Conservation (phyloP, 345 rosid genomes). For the Camelina neglecta region DNA sequence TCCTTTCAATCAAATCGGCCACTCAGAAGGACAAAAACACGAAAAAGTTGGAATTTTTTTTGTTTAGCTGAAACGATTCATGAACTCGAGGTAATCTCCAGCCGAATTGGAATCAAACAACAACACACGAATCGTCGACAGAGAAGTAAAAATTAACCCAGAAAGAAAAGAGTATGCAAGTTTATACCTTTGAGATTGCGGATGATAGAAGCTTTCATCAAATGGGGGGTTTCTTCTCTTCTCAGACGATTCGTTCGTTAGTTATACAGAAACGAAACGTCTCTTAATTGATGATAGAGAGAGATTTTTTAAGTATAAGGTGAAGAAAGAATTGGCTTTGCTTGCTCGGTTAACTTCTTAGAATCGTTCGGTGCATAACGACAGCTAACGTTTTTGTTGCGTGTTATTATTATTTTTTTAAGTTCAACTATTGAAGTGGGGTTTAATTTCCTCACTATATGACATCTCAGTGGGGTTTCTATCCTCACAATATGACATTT, state of each 20-base stretch:
- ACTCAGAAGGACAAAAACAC: neutral
- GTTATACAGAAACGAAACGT: slow-evolving; percentile 1
- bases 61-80: slow-evolving; percentile 1
- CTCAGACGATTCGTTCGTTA: too few species aligned
- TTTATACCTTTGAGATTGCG: slow-evolving; percentile 28
- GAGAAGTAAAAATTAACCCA: neutral
- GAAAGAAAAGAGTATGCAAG: neutral
- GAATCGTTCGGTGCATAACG: slow-evolving; percentile 22
- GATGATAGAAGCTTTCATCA: slow-evolving; percentile 37
- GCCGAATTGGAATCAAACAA: neutral
- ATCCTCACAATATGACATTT: too few species aligned
- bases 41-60: neutral
- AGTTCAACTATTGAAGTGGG: neutral
- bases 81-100: neutral
- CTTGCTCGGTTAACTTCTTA: slow-evolving; percentile 27
- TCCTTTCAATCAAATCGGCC: neutral
- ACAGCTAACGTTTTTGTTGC: slow-evolving; percentile 40
- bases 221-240: neutral
- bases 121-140: slow-evolving; percentile 15
- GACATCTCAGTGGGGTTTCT: too few species aligned
- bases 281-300: slow-evolving; percentile 3
- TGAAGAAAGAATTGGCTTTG: slow-evolving; percentile 17
- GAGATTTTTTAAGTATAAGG: neutral
- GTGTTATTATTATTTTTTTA: neutral
- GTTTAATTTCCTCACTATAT: too few species aligned